A percentile compares a stretch with the other conserved stretches of the same genome.
Evolutionary conservation across 257 asterid species (phyloP).

Genomic region (Ilex asprella): DNA sequence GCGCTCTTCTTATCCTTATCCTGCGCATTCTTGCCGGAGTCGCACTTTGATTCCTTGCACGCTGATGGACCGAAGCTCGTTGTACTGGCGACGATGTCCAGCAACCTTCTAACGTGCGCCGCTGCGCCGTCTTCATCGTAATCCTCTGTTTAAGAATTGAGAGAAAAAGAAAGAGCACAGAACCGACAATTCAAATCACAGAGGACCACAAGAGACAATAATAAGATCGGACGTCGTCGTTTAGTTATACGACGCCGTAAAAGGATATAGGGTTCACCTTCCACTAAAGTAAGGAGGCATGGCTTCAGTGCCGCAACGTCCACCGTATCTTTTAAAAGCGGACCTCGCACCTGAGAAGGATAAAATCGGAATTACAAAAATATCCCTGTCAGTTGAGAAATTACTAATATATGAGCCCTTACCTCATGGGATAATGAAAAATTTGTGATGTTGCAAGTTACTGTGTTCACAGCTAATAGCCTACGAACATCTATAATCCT

Average conservation of each 20-base stretch:
- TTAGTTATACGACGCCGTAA: slow-evolving; percentile 14
- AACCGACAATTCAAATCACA: slow-evolving; percentile 8
- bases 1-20: slow-evolving; percentile 41
- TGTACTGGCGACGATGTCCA: slow-evolving; percentile 81
- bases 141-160: slow-evolving; percentile 51
- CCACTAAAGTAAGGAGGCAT: slow-evolving; percentile 69
- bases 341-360: slow-evolving; percentile 59
- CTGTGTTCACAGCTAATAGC: slow-evolving; percentile 41
- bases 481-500: slow-evolving; percentile 65
- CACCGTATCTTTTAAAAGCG: slow-evolving; percentile 79
- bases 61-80: slow-evolving; percentile 83
- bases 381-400: neutral
- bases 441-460: slow-evolving; percentile 57
- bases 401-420: neutral
- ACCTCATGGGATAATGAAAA: slow-evolving; percentile 86
- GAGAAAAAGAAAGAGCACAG: slow-evolving; percentile 17
- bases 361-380: neutral
- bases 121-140: slow-evolving; percentile 76
- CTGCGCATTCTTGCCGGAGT: slow-evolving; percentile 38
- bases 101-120: slow-evolving; percentile 80
- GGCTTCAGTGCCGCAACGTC: slow-evolving; percentile 95
- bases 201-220: no score
- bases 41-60: slow-evolving; percentile 31
- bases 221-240: neutral
- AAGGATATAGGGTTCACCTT: slow-evolving; percentile 40